These are phyloP conservation scores for Lentinula sp. DNA, from an alignment of 768 basidiomycete genomes.

Conservation along the genomic window DNA sequence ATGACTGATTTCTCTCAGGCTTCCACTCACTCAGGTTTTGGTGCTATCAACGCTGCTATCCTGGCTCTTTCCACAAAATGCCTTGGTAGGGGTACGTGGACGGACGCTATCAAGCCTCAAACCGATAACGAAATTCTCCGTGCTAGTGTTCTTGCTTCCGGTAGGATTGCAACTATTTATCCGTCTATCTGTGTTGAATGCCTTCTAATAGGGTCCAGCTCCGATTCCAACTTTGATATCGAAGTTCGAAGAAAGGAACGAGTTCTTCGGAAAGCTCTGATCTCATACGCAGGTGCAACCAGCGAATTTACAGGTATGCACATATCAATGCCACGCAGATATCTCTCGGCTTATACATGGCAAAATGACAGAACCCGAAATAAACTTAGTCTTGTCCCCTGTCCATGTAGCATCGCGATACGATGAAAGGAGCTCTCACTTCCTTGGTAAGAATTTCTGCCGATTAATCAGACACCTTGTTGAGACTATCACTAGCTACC, in stretches of 20 bases:
- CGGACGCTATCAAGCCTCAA: slow-evolving; percentile 50
- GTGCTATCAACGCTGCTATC: slow-evolving; percentile 77
- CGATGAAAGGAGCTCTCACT: slow-evolving; percentile 52
- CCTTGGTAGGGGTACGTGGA: slow-evolving; percentile 56
- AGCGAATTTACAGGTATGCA: slow-evolving; percentile 64
- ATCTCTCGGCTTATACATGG: neutral
- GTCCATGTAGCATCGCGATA: slow-evolving; percentile 50
- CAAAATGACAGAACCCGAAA: slow-evolving; percentile 53
- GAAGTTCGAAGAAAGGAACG: slow-evolving; percentile 49
- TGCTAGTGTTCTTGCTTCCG: slow-evolving; percentile 47
- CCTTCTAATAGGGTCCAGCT: slow-evolving; percentile 36
- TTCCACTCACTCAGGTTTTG: slow-evolving; percentile 74
- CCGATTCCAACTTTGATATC: slow-evolving; percentile 54
- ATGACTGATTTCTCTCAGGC: slow-evolving; percentile 23
- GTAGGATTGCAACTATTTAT: slow-evolving; percentile 25
- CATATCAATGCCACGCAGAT: neutral
- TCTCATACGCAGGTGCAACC: slow-evolving; percentile 63
- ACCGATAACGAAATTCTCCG: slow-evolving; percentile 61
- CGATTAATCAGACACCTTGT: neutral
- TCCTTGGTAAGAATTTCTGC: slow-evolving; percentile 40
- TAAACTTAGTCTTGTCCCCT: slow-evolving; percentile 66
- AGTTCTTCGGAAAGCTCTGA: slow-evolving; percentile 53
- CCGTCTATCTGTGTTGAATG: neutral
- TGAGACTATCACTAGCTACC: slow-evolving; percentile 40
- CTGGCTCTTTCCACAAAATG: slow-evolving; percentile 68